These are phyloP conservation scores for Oehlia diaphana DNA, from an alignment of 192 early-diverging fungal genomes.

Conservation along the genomic window DNA sequence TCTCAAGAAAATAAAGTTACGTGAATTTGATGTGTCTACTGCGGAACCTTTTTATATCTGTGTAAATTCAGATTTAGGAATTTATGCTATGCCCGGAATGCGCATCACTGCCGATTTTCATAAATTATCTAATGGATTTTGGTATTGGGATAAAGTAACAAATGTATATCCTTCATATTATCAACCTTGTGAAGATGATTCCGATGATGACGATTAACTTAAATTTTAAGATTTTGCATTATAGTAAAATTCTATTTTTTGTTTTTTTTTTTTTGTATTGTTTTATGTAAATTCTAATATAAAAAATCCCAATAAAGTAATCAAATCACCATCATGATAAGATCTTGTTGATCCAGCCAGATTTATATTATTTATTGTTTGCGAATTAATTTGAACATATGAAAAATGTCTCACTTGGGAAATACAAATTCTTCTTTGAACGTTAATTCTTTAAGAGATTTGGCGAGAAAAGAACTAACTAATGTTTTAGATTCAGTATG, in stretches of 20 bases:
- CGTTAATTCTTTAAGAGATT: conserved; percentile 58
- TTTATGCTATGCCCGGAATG: conserved; percentile 14
- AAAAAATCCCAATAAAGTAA: too few relatives aligned
- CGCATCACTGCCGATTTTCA: conserved; percentile 26
- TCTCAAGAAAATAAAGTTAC: neutral
- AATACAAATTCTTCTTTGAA: conserved; percentile 47
- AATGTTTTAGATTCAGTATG: conserved; percentile 76
- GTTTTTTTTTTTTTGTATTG: too few relatives aligned
- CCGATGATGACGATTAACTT: conserved; percentile 15
- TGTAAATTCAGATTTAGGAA: neutral
- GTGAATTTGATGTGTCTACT: neutral
- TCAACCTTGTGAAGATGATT: neutral
- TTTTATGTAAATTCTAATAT: too few relatives aligned
- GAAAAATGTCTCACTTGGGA: conserved; percentile 45
- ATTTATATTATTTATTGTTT: neutral
- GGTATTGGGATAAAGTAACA: conserved; percentile 31
- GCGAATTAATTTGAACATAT: neutral
- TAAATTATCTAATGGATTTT: conserved; percentile 10
- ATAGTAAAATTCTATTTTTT: neutral
- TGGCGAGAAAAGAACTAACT: conserved; percentile 62
- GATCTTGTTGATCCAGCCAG: too few relatives aligned
- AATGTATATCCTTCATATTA: conserved; percentile 33
- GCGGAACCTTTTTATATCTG: neutral
- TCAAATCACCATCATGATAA: too few relatives aligned
- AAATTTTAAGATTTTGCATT: neutral